Conservation (phyloP, 345 rosid species). For the Cardamine occulta region DNA sequence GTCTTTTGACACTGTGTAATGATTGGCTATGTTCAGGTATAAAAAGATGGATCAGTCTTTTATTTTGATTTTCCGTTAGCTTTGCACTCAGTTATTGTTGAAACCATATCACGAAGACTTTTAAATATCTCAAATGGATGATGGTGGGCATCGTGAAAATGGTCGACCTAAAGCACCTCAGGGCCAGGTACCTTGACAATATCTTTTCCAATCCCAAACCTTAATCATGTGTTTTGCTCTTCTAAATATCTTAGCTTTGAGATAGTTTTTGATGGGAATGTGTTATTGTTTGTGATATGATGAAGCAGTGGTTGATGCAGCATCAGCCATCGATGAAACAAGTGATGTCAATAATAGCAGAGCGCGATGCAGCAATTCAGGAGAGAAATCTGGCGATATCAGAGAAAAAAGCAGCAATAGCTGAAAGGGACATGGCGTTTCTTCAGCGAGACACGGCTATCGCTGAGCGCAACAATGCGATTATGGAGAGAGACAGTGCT, state of each 20-base stretch:
- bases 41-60: slow-evolving; percentile 29
- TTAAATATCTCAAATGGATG: slow-evolving; percentile 68
- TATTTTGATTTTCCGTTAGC: slow-evolving; percentile 26
- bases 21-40: slow-evolving; percentile 27
- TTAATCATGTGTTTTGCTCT: neutral
- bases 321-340: slow-evolving; percentile 99
- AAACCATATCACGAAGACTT: neutral
- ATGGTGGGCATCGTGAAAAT: slow-evolving; percentile 89
- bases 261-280: slow-evolving; percentile 27
- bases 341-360: slow-evolving; percentile 94
- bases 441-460: slow-evolving; percentile 94
- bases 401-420: slow-evolving; percentile 88
- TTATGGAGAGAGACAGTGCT: slow-evolving; percentile 85
- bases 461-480: slow-evolving; percentile 88
- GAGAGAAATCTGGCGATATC: slow-evolving; percentile 90
- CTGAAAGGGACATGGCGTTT: slow-evolving; percentile 92
- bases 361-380: slow-evolving; percentile 93
- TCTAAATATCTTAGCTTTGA: neutral
- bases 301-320: slow-evolving; percentile 87
- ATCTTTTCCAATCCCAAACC: neutral
- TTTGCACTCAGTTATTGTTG: neutral
- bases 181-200: slow-evolving; percentile 69
- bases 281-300: slow-evolving; percentile 28
- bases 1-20: slow-evolving; percentile 15
- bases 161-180: slow-evolving; percentile 88